A percentile compares a stretch with the other conserved stretches of the same genome.
These are phyloP conservation scores for Fusarium coicis DNA, from an alignment of 2,329 filamentous ascomycete genomes.

Conservation along the genomic window DNA sequence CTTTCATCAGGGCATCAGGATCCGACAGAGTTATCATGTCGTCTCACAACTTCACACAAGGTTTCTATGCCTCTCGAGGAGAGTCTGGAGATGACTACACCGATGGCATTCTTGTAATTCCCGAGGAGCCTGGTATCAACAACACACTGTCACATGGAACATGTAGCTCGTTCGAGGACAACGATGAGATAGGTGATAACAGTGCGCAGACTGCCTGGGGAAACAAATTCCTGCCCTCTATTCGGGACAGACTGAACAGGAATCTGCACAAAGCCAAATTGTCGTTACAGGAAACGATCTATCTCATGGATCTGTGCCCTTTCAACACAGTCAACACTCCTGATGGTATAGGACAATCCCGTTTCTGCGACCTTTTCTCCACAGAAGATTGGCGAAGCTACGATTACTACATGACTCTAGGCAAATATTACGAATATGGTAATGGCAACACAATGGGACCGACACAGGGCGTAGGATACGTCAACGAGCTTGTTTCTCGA, in stretches of 20 bases:
- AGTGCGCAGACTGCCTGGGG: slow-evolving; percentile 68
- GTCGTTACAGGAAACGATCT: slow-evolving; percentile 69
- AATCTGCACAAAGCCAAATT: slow-evolving; percentile 76
- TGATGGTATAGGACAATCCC: slow-evolving; percentile 63
- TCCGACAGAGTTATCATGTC: slow-evolving; percentile 79
- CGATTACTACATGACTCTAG: slow-evolving; percentile 82
- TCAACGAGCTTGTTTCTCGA: slow-evolving; percentile 87
- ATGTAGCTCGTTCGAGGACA: slow-evolving; percentile 77
- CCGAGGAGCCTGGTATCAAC: slow-evolving; percentile 74
- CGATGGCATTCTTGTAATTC: slow-evolving; percentile 72
- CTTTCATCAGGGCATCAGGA: slow-evolving; percentile 78
- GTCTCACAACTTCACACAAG: slow-evolving; percentile 78
- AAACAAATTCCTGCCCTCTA: slow-evolving; percentile 71
- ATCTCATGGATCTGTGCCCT: slow-evolving; percentile 89
- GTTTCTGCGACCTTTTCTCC: slow-evolving; percentile 82
- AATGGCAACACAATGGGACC: slow-evolving; percentile 81
- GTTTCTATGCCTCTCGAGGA: slow-evolving; percentile 68
- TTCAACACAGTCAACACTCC: slow-evolving; percentile 80
- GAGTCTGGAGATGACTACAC: slow-evolving; percentile 56
- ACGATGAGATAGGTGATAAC: slow-evolving; percentile 60
- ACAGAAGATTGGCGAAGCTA: slow-evolving; percentile 79
- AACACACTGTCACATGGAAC: slow-evolving; percentile 83
- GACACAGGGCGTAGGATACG: slow-evolving; percentile 87
- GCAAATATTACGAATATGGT: slow-evolving; percentile 87
- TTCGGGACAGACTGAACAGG: slow-evolving; percentile 75